These are phyloP conservation scores for Croton laevigatus DNA, from an alignment of 441 rosid genomes.

Conservation along the genomic window DNA sequence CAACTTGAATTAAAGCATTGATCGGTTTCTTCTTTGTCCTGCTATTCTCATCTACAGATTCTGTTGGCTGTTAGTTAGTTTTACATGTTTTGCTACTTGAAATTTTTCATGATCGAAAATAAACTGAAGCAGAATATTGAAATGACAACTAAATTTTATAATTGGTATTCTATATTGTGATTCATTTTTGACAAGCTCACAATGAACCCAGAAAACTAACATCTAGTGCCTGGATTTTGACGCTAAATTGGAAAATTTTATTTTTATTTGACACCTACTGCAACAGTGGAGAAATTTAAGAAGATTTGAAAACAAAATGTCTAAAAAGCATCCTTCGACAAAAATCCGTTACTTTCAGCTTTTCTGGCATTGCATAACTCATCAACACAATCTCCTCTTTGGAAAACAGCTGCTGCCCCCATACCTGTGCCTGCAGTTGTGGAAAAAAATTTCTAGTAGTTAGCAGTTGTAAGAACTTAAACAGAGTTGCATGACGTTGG, in stretches of 20 bases:
- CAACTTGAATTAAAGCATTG: too few relatives aligned
- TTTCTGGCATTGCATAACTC: conserved; percentile 66
- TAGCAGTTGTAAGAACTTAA: background rate
- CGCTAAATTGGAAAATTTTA: background rate
- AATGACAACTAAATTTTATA: background rate
- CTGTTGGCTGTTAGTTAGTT: too few relatives aligned
- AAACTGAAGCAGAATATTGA: background rate
- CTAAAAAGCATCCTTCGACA: conserved; percentile 53
- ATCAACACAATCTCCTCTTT: conserved; percentile 72
- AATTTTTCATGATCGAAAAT: background rate
- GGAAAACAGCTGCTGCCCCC: conserved; percentile 97
- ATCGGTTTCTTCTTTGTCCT: too few relatives aligned
- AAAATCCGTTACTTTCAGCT: conserved; percentile 30
- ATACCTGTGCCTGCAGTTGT: conserved; percentile 69
- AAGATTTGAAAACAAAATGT: background rate
- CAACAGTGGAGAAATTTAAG: background rate
- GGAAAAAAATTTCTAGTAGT: background rate
- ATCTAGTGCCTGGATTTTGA: too few relatives aligned
- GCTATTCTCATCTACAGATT: too few relatives aligned
- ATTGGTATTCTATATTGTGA: background rate
- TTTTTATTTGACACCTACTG: background rate
- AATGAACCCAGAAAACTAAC: background rate
- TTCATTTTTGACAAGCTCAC: too few relatives aligned
- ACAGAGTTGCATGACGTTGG: background rate
- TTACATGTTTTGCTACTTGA: too few relatives aligned